phyloP scores from a whole-genome alignment of 345 rosid species.

The Acer campestre region DNA sequence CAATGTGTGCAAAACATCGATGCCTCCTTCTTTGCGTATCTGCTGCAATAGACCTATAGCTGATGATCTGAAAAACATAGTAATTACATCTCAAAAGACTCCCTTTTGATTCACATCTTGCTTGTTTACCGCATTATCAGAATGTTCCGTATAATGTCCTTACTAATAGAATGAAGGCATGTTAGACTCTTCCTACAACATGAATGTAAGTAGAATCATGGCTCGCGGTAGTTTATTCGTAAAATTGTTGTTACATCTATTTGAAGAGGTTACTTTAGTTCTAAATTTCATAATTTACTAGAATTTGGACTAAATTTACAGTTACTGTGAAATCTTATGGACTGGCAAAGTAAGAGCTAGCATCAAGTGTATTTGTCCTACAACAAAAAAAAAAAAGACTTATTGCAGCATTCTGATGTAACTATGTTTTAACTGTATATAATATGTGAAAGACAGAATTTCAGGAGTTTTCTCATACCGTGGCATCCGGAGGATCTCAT shows the following conservation, averaged over 20 bases:
- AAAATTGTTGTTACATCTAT: background rate
- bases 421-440: background rate
- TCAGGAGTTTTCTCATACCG: constrained; percentile 42
- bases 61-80: constrained; percentile 59
- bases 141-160: too few species aligned
- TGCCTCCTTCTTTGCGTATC: constrained; percentile 59
- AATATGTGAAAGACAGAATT: background rate
- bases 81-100: constrained; percentile 9
- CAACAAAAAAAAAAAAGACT: background rate
- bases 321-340: background rate
- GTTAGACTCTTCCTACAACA: too few species aligned
- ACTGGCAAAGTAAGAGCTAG: too few species aligned
- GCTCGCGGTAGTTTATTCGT: too few species aligned
- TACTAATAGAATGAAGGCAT: too few species aligned
- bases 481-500: constrained; percentile 75
- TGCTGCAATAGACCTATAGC: constrained; percentile 61
- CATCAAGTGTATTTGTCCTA: too few species aligned
- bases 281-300: background rate
- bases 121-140: too few species aligned
- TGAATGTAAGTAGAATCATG: too few species aligned
- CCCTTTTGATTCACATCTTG: background rate
- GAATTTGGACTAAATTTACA: background rate
- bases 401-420: background rate
- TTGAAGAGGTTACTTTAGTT: background rate
- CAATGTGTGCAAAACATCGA: constrained; percentile 42